Percentiles rank a stretch among this genome's conserved stretches.
These are phyloP conservation scores for Populus tomentosa DNA, from an alignment of 441 rosid genomes.

Conservation along the genomic window DNA sequence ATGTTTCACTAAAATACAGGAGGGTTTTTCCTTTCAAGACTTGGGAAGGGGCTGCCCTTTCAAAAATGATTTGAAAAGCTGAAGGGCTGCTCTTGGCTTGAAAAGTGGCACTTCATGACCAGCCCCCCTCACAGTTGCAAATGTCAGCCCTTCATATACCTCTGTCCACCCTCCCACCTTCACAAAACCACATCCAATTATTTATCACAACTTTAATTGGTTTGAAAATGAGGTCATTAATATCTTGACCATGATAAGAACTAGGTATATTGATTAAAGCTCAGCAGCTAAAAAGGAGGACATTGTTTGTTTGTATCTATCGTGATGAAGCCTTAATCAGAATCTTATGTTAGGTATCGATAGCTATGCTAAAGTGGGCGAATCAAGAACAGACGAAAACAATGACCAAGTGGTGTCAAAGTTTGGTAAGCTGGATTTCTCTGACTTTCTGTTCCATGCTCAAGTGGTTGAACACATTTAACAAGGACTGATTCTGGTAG, in stretches of 20 bases:
- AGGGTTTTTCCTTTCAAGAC: slow-evolving; percentile 26
- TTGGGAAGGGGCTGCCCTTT: slow-evolving; percentile 72
- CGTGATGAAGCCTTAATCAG: not conserved
- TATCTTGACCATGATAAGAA: too few species aligned
- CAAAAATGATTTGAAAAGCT: slow-evolving; percentile 70
- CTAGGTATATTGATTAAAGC: not conserved
- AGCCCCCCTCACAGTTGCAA: slow-evolving; percentile 94
- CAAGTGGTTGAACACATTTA: not conserved
- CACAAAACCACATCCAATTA: not conserved
- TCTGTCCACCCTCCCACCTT: slow-evolving; percentile 99
- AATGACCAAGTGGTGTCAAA: not conserved
- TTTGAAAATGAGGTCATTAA: not conserved
- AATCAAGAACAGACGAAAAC: not conserved
- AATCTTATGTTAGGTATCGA: slow-evolving; percentile 2
- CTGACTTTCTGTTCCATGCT: not conserved
- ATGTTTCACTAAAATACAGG: not conserved
- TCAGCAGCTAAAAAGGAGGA: not conserved
- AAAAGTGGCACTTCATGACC: slow-evolving; percentile 98
- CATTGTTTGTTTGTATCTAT: not conserved
- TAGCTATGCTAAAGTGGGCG: not conserved
- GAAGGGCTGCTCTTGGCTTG: slow-evolving; percentile 88
- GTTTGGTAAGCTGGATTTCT: not conserved
- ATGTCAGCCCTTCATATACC: slow-evolving; percentile 80
- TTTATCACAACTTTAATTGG: not conserved
- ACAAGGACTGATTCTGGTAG: not conserved